Evolutionary conservation across 2,329 filamentous ascomycete genomes (phyloP).

Genomic region (Cladosporium austrohemisphaericum): DNA sequence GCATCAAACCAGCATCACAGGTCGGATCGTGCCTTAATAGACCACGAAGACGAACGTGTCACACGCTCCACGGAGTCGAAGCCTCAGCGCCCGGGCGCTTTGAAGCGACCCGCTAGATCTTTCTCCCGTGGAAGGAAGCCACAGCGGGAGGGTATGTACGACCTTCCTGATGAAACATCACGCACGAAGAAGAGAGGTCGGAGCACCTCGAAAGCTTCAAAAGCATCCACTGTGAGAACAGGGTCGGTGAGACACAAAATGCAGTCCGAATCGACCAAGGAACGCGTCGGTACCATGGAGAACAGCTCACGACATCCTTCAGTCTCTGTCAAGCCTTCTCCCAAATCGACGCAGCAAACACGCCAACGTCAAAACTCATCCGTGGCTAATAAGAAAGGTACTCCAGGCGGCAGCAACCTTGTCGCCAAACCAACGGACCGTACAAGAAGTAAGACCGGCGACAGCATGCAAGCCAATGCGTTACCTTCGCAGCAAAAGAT

Average conservation of each 20-base stretch:
- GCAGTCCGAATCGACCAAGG: constrained; percentile 1
- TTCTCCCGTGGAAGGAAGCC: neutral
- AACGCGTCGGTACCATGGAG: neutral
- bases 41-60: neutral
- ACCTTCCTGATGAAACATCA: neutral
- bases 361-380: neutral
- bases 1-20: neutral
- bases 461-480: neutral
- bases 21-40: neutral
- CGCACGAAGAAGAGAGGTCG: neutral
- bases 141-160: neutral
- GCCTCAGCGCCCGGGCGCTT: neutral
- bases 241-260: constrained; percentile 1
- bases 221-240: neutral
- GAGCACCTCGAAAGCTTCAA: neutral
- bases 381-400: neutral
- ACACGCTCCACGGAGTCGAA: neutral
- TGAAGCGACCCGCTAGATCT: constrained; percentile 2
- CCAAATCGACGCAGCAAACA: neutral
- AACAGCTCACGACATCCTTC: neutral
- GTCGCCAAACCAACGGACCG: too few species aligned
- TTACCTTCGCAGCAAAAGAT: neutral
- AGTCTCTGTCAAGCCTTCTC: too few species aligned
- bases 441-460: neutral
- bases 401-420: too few species aligned